These are phyloP conservation scores for Huiozyma sinensis DNA, from an alignment of 805 yeast species.

Conservation along the genomic window DNA sequence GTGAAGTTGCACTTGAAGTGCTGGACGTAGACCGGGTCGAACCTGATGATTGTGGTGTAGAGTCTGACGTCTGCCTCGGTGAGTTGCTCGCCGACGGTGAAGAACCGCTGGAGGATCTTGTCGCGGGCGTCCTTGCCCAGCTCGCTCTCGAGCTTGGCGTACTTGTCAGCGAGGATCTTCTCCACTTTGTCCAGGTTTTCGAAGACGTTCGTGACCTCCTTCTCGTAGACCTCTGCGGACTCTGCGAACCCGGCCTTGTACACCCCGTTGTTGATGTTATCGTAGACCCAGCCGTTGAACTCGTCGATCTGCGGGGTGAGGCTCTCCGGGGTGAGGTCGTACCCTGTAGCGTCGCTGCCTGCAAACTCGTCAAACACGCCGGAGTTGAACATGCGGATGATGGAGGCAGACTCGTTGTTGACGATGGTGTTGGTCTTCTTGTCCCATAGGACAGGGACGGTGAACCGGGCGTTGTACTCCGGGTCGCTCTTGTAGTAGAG, in stretches of 20 bases:
- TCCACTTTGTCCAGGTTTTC: constrained; percentile 64
- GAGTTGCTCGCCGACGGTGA: constrained; percentile 49
- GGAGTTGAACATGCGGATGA: constrained; percentile 71
- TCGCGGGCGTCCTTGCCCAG: constrained; percentile 8
- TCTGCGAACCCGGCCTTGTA: constrained; percentile 89
- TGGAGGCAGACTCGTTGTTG: constrained; percentile 83
- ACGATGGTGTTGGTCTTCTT: constrained; percentile 73
- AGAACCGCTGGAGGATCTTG: constrained; percentile 25
- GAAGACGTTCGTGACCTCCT: constrained; percentile 56
- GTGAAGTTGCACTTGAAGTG: constrained; percentile 89
- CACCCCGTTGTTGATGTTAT: constrained; percentile 85
- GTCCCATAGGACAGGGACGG: constrained; percentile 94
- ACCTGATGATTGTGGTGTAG: constrained; percentile 78
- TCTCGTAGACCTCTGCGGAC: constrained; percentile 69
- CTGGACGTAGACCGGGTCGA: constrained; percentile 88
- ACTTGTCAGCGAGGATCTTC: constrained; percentile 39
- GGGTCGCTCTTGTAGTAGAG: constrained; percentile 68
- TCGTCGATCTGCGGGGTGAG: constrained; percentile 56
- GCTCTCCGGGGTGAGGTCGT: constrained; percentile 54
- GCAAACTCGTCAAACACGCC: constrained; percentile 49
- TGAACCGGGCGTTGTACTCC: constrained; percentile 69
- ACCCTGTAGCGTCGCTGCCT: constrained; percentile 1
- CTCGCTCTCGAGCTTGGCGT: constrained; percentile 33
- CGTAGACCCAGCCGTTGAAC: constrained; percentile 72
- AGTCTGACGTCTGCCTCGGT: constrained; percentile 90